Evolutionary conservation across 2,329 filamentous ascomycete genomes (phyloP).

Genomic region (Paecilomyces dactylethromorphus): DNA sequence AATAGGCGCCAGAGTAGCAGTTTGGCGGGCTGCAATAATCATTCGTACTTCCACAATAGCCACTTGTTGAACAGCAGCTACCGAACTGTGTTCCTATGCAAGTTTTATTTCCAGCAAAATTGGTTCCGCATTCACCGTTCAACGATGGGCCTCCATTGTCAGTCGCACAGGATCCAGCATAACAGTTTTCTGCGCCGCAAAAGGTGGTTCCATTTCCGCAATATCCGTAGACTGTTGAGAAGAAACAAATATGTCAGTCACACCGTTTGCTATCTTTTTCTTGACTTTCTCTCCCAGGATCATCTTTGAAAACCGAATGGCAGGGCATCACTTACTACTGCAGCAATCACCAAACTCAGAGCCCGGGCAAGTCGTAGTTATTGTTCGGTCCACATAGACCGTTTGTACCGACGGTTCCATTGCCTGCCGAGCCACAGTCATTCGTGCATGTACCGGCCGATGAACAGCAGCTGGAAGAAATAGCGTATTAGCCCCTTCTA

Average conservation of each 20-base stretch:
- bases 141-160: conserved; percentile 15
- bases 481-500: no score
- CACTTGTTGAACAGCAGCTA: conserved; percentile 15
- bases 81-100: conserved; percentile 22
- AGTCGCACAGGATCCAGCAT: conserved; percentile 16
- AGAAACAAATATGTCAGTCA: no score
- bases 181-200: conserved; percentile 17
- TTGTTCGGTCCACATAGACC: background rate
- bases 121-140: conserved; percentile 17
- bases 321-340: no score
- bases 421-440: background rate
- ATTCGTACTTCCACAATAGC: conserved; percentile 16
- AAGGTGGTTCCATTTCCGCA: conserved; percentile 8
- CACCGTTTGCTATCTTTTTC: no score
- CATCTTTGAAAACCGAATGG: no score
- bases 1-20: conserved; percentile 16
- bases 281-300: no score
- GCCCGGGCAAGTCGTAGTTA: background rate
- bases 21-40: conserved; percentile 16
- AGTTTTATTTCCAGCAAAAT: conserved; percentile 20
- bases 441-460: background rate
- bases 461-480: background rate
- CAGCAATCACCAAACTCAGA: no score
- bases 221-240: no score
- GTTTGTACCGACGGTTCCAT: background rate